Conservation (phyloP, 371 early-diverging fungal species). For the Mucor velutinosus region DNA sequence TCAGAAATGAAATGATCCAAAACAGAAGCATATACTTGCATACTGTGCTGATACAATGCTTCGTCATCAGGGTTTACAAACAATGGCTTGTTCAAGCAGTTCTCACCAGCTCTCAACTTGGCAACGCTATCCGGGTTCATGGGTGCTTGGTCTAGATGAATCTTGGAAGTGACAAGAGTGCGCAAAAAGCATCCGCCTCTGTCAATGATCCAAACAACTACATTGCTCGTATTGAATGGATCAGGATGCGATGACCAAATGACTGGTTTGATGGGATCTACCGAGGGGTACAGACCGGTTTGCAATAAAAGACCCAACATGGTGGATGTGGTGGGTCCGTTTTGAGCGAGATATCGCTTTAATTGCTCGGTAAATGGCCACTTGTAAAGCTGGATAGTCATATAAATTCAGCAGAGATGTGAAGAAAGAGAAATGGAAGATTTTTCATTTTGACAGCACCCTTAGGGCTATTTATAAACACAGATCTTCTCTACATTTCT, state of each 20-base stretch:
- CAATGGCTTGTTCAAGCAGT: neutral
- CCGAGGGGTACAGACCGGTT: neutral
- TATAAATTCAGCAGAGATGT: neutral
- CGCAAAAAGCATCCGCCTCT: neutral
- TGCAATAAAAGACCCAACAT: conserved; percentile 1
- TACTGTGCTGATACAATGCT: neutral
- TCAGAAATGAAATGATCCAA: neutral
- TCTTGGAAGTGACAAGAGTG: conserved; percentile 9
- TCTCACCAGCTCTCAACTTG: neutral
- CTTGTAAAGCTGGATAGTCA: neutral
- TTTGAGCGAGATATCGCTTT: neutral
- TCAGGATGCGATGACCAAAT: conserved; percentile 14
- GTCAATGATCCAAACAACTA: conserved; percentile 18
- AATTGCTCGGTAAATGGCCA: neutral
- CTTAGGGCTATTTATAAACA: neutral
- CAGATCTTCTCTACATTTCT: neutral
- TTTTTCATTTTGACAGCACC: neutral
- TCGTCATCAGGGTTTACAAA: neutral
- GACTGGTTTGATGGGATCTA: neutral
- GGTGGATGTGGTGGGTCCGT: neutral
- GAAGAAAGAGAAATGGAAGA: neutral
- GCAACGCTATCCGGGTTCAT: neutral
- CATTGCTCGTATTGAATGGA: conserved; percentile 9
- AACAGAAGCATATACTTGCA: neutral
- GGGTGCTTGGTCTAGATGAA: neutral